Conservation (phyloP, 2,329 filamentous ascomycete species). For the Paecilomyces niveus region DNA sequence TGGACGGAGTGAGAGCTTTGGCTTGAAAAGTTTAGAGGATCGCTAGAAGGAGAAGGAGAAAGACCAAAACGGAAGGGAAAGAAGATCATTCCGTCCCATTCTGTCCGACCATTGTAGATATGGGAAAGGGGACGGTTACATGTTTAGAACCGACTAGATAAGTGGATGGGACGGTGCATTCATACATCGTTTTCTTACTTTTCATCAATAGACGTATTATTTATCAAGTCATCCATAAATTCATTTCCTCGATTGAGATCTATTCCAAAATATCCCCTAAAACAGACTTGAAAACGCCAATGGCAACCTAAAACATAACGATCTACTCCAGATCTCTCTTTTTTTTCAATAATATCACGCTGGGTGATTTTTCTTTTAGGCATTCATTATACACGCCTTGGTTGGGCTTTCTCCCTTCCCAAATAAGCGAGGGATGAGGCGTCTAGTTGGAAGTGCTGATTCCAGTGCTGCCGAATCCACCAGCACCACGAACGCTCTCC, state of each 20-base stretch:
- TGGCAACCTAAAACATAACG: not conserved
- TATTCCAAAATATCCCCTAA: not conserved
- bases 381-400: not conserved
- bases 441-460: not conserved
- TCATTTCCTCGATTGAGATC: not conserved
- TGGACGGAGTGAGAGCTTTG: slow-evolving; percentile 17
- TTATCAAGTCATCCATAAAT: not conserved
- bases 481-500: slow-evolving; percentile 82
- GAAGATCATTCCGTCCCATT: no score
- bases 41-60: not conserved
- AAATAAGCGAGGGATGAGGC: not conserved
- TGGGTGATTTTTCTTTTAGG: not conserved
- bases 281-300: not conserved
- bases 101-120: not conserved
- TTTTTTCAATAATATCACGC: not conserved
- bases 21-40: not conserved
- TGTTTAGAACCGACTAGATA: not conserved
- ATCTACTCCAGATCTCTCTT: not conserved
- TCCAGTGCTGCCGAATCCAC: slow-evolving; percentile 88
- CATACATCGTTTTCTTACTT: not conserved
- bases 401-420: not conserved
- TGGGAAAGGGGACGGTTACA: not conserved
- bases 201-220: not conserved
- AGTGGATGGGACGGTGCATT: not conserved
- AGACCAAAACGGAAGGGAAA: not conserved